phyloP scores from a whole-genome alignment of 2,329 filamentous ascomycete genomes.

The Ilyonectria robusta region DNA sequence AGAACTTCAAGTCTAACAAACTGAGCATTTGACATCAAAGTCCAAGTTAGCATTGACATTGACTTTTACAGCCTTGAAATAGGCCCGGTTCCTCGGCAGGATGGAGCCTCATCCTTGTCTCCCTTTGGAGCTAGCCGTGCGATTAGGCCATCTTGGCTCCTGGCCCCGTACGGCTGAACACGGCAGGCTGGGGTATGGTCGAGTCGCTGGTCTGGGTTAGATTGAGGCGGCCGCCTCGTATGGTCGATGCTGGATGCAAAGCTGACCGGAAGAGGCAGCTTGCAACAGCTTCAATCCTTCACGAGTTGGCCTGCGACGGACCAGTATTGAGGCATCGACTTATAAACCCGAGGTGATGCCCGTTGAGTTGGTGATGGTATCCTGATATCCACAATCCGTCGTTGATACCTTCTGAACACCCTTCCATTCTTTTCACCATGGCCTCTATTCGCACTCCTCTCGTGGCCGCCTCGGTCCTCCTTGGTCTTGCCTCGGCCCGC shows the following conservation, averaged over 20 bases:
- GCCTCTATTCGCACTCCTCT: slow-evolving; percentile 39
- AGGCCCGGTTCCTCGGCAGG: neutral
- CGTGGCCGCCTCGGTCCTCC: slow-evolving; percentile 41
- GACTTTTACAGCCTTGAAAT: neutral
- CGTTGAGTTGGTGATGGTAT: slow-evolving; percentile 13
- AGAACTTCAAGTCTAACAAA: neutral
- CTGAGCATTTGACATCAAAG: neutral
- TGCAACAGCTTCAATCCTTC: neutral
- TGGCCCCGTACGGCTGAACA: slow-evolving; percentile 13
- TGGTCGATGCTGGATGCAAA: neutral
- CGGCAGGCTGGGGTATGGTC: neutral
- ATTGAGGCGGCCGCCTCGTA: slow-evolving; percentile 19
- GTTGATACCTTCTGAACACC: neutral
- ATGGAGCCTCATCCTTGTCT: neutral
- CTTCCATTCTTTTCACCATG: slow-evolving; percentile 26
- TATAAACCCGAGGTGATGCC: slow-evolving; percentile 17
- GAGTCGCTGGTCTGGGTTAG: neutral
- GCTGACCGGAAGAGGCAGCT: neutral
- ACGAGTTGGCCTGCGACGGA: neutral
- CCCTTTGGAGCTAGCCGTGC: neutral
- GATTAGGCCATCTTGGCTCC: slow-evolving; percentile 2
- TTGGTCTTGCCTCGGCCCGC: slow-evolving; percentile 44
- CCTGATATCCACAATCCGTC: neutral
- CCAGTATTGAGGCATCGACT: neutral
- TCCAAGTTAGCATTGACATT: neutral